Evolutionary conservation across 2,329 filamentous ascomycete species (phyloP).

Genomic region (Talaromyces funiculosus): DNA sequence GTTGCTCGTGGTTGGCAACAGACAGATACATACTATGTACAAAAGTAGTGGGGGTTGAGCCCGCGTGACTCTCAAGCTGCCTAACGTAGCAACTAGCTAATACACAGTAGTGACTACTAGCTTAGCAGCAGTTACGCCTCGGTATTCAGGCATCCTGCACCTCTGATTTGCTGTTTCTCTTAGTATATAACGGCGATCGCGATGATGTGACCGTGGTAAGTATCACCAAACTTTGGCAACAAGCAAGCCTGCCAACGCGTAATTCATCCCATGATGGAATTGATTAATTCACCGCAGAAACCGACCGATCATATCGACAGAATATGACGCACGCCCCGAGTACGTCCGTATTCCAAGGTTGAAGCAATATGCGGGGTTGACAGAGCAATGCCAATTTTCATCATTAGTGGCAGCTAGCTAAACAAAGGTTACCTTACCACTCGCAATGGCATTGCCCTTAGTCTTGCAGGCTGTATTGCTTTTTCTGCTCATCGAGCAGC

Average conservation of each 20-base stretch:
- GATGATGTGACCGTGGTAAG: background rate
- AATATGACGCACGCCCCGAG: background rate
- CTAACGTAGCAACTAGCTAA: background rate
- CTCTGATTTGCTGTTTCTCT: background rate
- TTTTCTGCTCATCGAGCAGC: background rate
- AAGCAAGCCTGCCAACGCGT: background rate
- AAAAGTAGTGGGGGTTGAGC: background rate
- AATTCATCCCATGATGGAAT: background rate
- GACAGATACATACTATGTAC: too few species aligned
- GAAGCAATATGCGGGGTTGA: background rate
- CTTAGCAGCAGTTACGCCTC: background rate
- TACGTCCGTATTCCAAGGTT: background rate
- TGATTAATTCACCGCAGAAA: background rate
- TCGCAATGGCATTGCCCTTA: background rate
- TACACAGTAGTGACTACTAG: background rate
- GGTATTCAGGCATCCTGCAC: background rate
- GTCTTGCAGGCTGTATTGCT: background rate
- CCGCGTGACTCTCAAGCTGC: background rate
- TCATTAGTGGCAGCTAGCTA: background rate
- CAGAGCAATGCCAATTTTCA: background rate
- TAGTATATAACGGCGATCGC: background rate
- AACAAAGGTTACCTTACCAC: background rate
- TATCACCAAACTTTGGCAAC: background rate
- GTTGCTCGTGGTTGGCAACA: background rate
- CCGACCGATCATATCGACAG: background rate